A percentile compares a stretch with the other conserved stretches of the same genome.
These are phyloP conservation scores for Aspergillus transmontanensis DNA, from an alignment of 2,329 filamentous ascomycete species.

Conservation along the genomic window DNA sequence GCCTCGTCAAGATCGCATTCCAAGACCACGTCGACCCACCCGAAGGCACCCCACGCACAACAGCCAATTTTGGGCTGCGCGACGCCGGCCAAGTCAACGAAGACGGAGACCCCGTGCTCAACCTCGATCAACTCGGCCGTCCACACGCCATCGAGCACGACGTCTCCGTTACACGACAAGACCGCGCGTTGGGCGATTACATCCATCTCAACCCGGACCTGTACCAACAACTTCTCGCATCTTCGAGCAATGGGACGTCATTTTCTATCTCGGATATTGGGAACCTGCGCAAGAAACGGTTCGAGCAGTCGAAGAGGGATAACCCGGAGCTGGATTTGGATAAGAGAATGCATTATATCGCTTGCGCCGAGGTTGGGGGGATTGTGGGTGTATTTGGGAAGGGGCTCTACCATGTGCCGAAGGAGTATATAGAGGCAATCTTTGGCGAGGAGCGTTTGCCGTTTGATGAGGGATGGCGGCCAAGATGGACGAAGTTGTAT, in stretches of 20 bases:
- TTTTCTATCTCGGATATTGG: slow-evolving; percentile 11
- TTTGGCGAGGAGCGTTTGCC: slow-evolving; percentile 22
- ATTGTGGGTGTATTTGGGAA: slow-evolving; percentile 16
- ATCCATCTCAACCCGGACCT: slow-evolving; percentile 9
- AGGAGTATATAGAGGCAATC: slow-evolving; percentile 15
- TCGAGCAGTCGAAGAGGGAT: slow-evolving; percentile 10
- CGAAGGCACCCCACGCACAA: slow-evolving; percentile 3
- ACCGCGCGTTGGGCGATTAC: slow-evolving; percentile 19
- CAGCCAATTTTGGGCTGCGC: slow-evolving; percentile 12
- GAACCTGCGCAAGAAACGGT: slow-evolving; percentile 13
- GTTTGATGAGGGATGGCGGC: slow-evolving; percentile 20
- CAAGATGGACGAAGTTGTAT: slow-evolving; percentile 11
- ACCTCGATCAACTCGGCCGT: slow-evolving; percentile 20
- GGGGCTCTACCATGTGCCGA: slow-evolving; percentile 13
- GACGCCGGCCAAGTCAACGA: slow-evolving; percentile 14
- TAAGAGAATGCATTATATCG: slow-evolving; percentile 11
- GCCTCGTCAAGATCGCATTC: slow-evolving; percentile 15
- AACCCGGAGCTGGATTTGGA: slow-evolving; percentile 12
- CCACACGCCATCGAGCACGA: slow-evolving; percentile 21
- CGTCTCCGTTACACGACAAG: slow-evolving; percentile 19
- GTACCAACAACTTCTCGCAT: slow-evolving; percentile 6
- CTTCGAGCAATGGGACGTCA: background rate
- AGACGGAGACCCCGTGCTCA: slow-evolving; percentile 10
- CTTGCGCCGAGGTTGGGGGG: slow-evolving; percentile 14
- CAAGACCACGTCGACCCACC: slow-evolving; percentile 18